Evolutionary conservation across 176 grass and related monocot species (phyloP), one percentile per base, ranked within the genome.

Genomic region (Coix lacrymajobi): DNA sequence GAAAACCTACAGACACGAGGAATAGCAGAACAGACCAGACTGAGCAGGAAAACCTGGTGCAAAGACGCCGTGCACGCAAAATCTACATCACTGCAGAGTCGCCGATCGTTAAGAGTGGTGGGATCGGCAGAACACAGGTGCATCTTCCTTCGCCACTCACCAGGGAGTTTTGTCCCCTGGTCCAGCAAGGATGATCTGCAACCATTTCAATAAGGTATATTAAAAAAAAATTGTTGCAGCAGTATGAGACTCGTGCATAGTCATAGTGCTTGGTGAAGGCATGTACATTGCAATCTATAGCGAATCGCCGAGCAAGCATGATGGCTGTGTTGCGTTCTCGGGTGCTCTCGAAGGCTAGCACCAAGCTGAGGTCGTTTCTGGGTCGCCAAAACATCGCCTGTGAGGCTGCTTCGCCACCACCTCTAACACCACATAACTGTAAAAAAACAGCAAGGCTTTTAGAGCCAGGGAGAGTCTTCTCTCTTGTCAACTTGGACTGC

Each of bases 251-350:
- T 15, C 3, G 20, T n/a, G n/a, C n/a, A 2, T 33, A 4, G 2
- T 2, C 51, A 56, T 15, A 7, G 37, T 25, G 9, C 13, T 81
- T 22, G 34, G 6, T 4, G 9, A 46, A 54, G 64, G 56, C 25
- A 73, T 84, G 14, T 89, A 97, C 94, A 89, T 97, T 97, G 83
- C 94, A 97, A 68, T 97, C 91, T 62, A 93, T 82, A 15, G 94
- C 94, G 34, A 93, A 97, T 22, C 91, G 89, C 28, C 94, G 86
- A 7, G 91, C 91, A 43, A 97, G 84, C 91, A 91, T 97, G 86
- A 97, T 93, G 1, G 89, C 91, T 0, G 89, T 77, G 82, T 97
- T 97, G 29, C 94, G 85, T 45, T 97, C 94, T 70, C 94, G 89
- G 0, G 79, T 63, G 14, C 89, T 91, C 82, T 97, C 89, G 0